Base-by-base conservation (phyloP, 306 rosid species). In the Luffa acutangula region DNA sequence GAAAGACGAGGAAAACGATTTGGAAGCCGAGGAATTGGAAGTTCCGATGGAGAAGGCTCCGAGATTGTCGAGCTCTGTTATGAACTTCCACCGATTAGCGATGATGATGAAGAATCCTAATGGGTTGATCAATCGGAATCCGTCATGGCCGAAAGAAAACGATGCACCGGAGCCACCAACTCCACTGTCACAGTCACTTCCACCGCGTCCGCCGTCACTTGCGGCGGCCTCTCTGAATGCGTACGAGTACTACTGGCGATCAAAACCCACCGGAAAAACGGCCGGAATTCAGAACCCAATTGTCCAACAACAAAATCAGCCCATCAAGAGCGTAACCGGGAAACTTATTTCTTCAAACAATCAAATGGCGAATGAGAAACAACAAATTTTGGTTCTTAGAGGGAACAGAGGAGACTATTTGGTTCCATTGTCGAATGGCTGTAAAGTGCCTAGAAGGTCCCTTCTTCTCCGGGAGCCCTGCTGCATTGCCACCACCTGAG, bases 401-500 rank as follows among this genome's bases (percentile, higher is more conserved):
- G 93, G 89, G 33, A 89, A 90, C 79, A 92, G 88, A 80, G 94
- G 87, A n/a, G 97, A 91, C 42, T 86, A 80, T 81, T 78, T 85
- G 84, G 87, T 83, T 69, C 91, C 91, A 17, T 88, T 83, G 82
- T 70, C 85, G 70, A 89, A 87, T 81, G 84, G 85, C 54, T 91
- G 97, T 93, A 91, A 95, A 85, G 88, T 91, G 71, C 84, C 90
- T 0, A 87, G 92, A 89, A 89, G 90, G 85, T 85, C 97, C 17
- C 83, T 91, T 25, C 90, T 89, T 5, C 82, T 90, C 49, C 83
- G 91, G 97, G 91, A 91, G 84, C 93, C 93, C 2, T 79, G 84
- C 71, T 95, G 97, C 90, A 89, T 95, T 84, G 98, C 98, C 85
- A 90, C 97, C 74, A 89, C 98, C 46, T 94, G 87, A 91, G 21